Conservation (phyloP, 2,329 filamentous ascomycete genomes). For the Colletotrichum tropicicola region DNA sequence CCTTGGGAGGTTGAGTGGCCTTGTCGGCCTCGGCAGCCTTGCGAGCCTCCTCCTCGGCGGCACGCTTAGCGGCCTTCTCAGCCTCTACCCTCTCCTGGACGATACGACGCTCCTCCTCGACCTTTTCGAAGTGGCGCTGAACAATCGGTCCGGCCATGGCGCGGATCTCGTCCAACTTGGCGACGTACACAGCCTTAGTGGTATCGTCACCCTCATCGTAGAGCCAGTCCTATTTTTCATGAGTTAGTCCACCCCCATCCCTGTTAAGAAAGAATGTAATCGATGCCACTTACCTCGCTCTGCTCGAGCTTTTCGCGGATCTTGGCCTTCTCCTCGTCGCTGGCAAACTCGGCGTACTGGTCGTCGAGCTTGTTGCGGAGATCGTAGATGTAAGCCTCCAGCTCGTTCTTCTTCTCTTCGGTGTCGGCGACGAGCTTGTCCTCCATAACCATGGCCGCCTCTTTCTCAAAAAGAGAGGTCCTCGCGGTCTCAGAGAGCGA, state of each 20-base stretch:
- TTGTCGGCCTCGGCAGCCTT: conserved; percentile 63
- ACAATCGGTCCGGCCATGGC: conserved; percentile 89
- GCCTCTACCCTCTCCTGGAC: conserved; percentile 81
- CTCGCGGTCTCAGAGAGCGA: conserved; percentile 78
- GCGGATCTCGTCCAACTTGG: conserved; percentile 96
- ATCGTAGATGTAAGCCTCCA: conserved; percentile 97
- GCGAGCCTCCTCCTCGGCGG: conserved; percentile 63
- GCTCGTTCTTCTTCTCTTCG: conserved; percentile 99
- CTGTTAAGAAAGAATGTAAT: too few relatives aligned
- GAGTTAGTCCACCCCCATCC: conserved; percentile 37
- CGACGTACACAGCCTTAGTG: conserved; percentile 90
- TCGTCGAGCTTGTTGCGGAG: conserved; percentile 95
- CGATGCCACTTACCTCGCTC: conserved; percentile 76
- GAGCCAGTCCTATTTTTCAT: conserved; percentile 83
- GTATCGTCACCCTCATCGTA: conserved; percentile 97
- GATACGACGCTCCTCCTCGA: conserved; percentile 85
- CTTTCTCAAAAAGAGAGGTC: conserved; percentile 78
- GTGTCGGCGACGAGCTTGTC: conserved; percentile 99
- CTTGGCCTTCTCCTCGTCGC: conserved; percentile 90
- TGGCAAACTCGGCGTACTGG: conserved; percentile 87
- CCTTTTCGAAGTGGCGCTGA: conserved; percentile 94
- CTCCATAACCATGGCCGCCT: conserved; percentile 93
- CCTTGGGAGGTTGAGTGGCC: conserved; percentile 56
- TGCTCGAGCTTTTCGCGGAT: conserved; percentile 84
- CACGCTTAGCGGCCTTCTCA: conserved; percentile 80